Evolutionary conservation across 768 basidiomycete species (phyloP), one percentile per base, ranked within the genome.

Genomic region (Trametes villosa): DNA sequence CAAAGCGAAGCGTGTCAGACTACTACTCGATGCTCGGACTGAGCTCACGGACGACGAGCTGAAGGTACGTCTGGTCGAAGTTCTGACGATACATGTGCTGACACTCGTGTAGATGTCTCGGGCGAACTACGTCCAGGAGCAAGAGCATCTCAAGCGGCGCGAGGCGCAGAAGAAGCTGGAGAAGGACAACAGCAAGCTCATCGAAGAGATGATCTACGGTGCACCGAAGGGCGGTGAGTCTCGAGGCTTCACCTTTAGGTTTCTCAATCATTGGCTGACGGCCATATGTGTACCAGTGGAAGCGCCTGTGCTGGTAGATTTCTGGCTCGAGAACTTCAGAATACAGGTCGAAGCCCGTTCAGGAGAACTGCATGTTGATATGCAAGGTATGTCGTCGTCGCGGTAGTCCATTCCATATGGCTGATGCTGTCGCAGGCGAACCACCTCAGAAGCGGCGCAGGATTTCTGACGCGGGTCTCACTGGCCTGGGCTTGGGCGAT

Each of bases 1-100:
- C 66, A 89, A 84, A 68, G 72, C 78, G 56, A 88, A 83, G 61
- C 76, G 77, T 2, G 65, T 81, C 11, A 79, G 86, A 45, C 70
- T 87, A 41, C 74, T 90, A 4, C 71, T 94, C 8, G 92, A 94
- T 71, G 74, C 80, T 5, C 81, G 90, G 60, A 94, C 86, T 6
- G 92, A 94, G 69, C 75, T 94, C 36, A 91, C 91, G 5, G 90
- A 93, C 59, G 87, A 90, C 4, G 91, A 94, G 73, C 77, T 94
- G 44, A 89, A 87, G 78, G 92, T 85, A 57, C 61, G 70, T 27
- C 8, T 27, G 27, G 18, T 44, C 46, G 49, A 22, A 27, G 9
- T 26, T 1, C 30, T 33, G 8, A 9, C 13, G 17, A 20, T 0
- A 47, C 8, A 31, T 12, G 9, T 52, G 51, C 57, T 18, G 34